These are phyloP conservation scores for Phytophthora syringae DNA, from an alignment of 352 stramenopile genomes.

Conservation along the genomic window DNA sequence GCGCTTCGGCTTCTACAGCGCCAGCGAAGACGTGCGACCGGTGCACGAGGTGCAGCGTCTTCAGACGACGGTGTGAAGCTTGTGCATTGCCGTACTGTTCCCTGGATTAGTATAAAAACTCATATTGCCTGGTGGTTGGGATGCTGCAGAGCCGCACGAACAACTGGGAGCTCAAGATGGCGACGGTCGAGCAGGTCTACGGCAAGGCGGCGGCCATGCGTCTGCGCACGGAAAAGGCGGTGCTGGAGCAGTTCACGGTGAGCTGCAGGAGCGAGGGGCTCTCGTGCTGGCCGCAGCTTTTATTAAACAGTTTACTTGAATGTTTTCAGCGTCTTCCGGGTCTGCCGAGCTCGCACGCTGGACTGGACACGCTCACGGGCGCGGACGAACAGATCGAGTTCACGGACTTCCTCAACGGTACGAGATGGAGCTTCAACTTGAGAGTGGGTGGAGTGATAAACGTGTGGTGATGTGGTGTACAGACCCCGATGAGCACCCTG, in stretches of 20 bases:
- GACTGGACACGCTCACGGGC: slow-evolving; percentile 82
- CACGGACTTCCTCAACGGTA: slow-evolving; percentile 85
- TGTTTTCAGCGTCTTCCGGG: slow-evolving; percentile 74
- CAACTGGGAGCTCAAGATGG: slow-evolving; percentile 90
- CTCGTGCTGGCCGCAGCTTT: no score
- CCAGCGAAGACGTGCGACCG: slow-evolving; percentile 79
- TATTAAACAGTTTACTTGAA: no score
- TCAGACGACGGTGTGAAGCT: slow-evolving; percentile 66
- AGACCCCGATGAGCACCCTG: slow-evolving; percentile 83
- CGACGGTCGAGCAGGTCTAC: slow-evolving; percentile 89
- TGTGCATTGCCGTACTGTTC: neutral
- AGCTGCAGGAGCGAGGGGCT: neutral
- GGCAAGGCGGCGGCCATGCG: slow-evolving; percentile 90
- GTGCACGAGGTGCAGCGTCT: slow-evolving; percentile 88
- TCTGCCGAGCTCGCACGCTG: slow-evolving; percentile 75
- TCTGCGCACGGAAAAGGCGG: slow-evolving; percentile 87
- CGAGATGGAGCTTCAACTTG: neutral
- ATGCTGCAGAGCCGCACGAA: slow-evolving; percentile 63
- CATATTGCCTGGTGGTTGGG: neutral
- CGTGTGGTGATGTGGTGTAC: slow-evolving; percentile 11
- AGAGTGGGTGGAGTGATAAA: neutral
- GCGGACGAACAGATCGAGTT: slow-evolving; percentile 85
- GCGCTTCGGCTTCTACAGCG: slow-evolving; percentile 85
- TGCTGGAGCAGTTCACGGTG: slow-evolving; percentile 86
- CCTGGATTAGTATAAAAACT: no score